Evolutionary conservation across 495 filamentous ascomycete genomes (phyloP), one percentile per base, ranked within the genome.

Genomic region (Poronia punctata): DNA sequence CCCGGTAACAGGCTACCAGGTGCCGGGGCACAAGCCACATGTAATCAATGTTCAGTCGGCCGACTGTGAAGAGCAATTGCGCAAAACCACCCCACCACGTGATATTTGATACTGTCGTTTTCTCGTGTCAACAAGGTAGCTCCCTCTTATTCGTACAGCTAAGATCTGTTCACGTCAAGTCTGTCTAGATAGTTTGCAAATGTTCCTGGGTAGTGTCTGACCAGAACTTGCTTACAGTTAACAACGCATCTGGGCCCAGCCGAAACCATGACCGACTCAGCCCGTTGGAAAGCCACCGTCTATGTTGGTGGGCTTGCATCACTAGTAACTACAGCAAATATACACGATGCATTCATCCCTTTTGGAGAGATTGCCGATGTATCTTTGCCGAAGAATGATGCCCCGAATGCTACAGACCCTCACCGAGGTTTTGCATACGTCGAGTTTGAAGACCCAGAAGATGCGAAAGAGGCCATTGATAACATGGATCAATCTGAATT

Each of bases 401-500:
- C 79, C 39, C 80, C 79, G 38, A 66, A 73, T 60, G 52, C 69
- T 11, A 79, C 68, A 22, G 87, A 93, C 9, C 69, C 76, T 8
- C 92, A 99, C 60, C 71, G 89, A 35, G 92, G 92, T 1, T 99
- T 96, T 62, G 93, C 88, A 46, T 97, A 97, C 54, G 86, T 99
- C 25, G 92, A 99, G 55, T 99, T 86, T 60, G 88, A 95, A 53
- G 68, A 84, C 23, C 72, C 79, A 15, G 79, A 79, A 38, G 92
- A 99, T 65, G 89, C 88, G 33, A 82, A 80, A 45, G 92, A 96
- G 62, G 92, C 92, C 25, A 95, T 99, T 56, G 87, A 97, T 71
- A 99, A 99, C 62, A 96, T 97, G 93, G 86, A 99, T 53, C 88
- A 93, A 55, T 82, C 88, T 45, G 88, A 95, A 68, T 72, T 99